Evolutionary conservation across 331 rosid species (phyloP), one percentile per base, ranked within the genome.

Genomic region (Phaseolus coccineus): DNA sequence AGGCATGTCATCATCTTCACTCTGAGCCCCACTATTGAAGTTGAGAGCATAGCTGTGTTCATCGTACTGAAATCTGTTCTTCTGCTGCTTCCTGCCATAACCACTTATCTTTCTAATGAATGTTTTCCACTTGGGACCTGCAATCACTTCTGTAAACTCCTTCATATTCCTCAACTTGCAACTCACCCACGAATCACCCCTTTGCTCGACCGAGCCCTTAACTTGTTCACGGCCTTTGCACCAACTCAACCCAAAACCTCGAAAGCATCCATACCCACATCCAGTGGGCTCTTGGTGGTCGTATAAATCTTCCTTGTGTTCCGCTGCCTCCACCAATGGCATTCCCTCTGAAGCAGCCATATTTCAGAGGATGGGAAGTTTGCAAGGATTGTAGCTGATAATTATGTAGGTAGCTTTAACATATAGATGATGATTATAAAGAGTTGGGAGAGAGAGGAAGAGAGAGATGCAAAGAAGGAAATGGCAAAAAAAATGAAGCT

Each of bases 1-100:
- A 37, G 83, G 87, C 58, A 77, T 70, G 19, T 69, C 79, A 9
- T 77, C 86, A 22, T 84, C 87, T 66, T 82, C 86, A 22, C 81
- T 82, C 1, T 80, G 83, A 39, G 71, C 65, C 4, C 89, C 85
- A 8, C 73, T 59, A 33, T 88, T 90, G 64, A 94, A 94, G 79
- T 94, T 94, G 37, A 94, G 91, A 69, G 90, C 95, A 74, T 94
- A 94, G 78, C 91, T 90, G 6, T 84, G 89, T 33, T 91, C 82
- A 59, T 94, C 97, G 31, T 92, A 94, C 63, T 83, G 91, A 73
- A 89, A 88, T 77, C 83, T 87, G 24, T 47, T 57, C 63, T 69
- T 86, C 44, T 75, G 82, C 46, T 76, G 80, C 78, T 80, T 78
- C 71, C 53, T 85, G 7, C 69, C 84, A 61, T 80, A 80, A 1